phyloP scores from a whole-genome alignment of 495 filamentous ascomycete genomes.

The Lasiosphaeris hirsuta region DNA sequence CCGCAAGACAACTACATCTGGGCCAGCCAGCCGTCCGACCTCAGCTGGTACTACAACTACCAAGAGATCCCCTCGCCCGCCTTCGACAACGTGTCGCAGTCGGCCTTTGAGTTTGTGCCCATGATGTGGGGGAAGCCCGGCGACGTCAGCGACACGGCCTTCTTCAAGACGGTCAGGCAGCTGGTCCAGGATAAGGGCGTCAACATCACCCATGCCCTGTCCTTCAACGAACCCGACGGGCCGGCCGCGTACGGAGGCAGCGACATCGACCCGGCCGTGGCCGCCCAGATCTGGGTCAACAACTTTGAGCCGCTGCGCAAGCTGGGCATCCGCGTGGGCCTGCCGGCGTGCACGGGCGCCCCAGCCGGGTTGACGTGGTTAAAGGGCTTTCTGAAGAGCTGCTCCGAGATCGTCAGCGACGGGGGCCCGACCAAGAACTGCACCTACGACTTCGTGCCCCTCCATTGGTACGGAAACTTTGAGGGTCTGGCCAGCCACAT shows the following conservation, averaged over 20 bases:
- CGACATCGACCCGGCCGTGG: constrained; percentile 50
- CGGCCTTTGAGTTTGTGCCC: constrained; percentile 68
- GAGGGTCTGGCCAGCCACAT: constrained; percentile 69
- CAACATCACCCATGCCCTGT: constrained; percentile 63
- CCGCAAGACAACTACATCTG: constrained; percentile 60
- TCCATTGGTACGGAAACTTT: constrained; percentile 79
- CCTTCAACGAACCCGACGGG: constrained; percentile 75
- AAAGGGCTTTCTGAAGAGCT: constrained; percentile 55
- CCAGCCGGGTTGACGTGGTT: constrained; percentile 61
- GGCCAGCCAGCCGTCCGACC: constrained; percentile 45
- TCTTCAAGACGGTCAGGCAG: constrained; percentile 49
- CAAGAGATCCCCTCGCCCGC: constrained; percentile 46
- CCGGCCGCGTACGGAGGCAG: constrained; percentile 52
- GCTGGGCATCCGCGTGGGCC: constrained; percentile 53
- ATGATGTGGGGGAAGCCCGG: constrained; percentile 66
- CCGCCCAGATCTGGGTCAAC: constrained; percentile 62
- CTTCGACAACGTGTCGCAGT: constrained; percentile 41
- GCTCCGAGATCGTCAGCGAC: constrained; percentile 40
- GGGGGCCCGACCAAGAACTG: constrained; percentile 45
- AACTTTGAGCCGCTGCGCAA: constrained; percentile 63
- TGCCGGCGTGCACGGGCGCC: constrained; percentile 57
- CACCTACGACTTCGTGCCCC: constrained; percentile 65
- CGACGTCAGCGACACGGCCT: constrained; percentile 47
- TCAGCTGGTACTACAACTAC: constrained; percentile 88
- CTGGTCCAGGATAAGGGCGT: constrained; percentile 49